These are phyloP conservation scores for Annulohypoxylon truncatum DNA, from an alignment of 2,329 filamentous ascomycete genomes.

Conservation along the genomic window DNA sequence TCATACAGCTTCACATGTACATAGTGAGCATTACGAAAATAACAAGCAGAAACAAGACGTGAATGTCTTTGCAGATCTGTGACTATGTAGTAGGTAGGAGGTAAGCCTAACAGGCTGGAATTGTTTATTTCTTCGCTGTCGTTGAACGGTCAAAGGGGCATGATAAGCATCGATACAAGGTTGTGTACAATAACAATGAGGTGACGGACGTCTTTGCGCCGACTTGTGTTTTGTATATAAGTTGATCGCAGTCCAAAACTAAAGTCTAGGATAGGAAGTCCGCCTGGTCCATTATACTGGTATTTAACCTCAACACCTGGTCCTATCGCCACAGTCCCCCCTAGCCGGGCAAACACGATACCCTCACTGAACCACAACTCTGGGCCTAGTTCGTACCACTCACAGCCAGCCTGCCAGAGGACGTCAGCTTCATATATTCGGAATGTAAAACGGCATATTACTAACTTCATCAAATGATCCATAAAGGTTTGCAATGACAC, in stretches of 20 bases:
- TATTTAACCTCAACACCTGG: constrained; percentile 5
- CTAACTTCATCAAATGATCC: constrained; percentile 99
- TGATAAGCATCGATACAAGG: neutral
- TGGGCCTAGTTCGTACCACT: constrained; percentile 68
- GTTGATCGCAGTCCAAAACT: neutral
- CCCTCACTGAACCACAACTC: neutral
- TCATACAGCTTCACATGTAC: neutral
- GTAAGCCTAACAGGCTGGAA: neutral
- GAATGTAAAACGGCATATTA: constrained; percentile 37
- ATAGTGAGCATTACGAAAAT: no score
- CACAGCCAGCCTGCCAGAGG: constrained; percentile 64
- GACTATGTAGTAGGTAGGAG: no score
- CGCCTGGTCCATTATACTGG: constrained; percentile 35
- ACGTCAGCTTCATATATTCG: neutral
- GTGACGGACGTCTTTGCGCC: neutral
- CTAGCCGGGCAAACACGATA: neutral
- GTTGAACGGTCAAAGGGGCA: neutral
- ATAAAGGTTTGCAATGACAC: constrained; percentile 98
- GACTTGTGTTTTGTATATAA: neutral
- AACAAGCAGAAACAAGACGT: neutral
- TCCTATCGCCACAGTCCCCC: neutral
- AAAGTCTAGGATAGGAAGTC: neutral
- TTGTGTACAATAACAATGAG: constrained; percentile 11
- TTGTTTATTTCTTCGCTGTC: neutral
- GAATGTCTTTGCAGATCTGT: neutral